Base-by-base conservation (phyloP, 2,329 filamentous ascomycete genomes). In the Colletotrichum sp. region DNA sequence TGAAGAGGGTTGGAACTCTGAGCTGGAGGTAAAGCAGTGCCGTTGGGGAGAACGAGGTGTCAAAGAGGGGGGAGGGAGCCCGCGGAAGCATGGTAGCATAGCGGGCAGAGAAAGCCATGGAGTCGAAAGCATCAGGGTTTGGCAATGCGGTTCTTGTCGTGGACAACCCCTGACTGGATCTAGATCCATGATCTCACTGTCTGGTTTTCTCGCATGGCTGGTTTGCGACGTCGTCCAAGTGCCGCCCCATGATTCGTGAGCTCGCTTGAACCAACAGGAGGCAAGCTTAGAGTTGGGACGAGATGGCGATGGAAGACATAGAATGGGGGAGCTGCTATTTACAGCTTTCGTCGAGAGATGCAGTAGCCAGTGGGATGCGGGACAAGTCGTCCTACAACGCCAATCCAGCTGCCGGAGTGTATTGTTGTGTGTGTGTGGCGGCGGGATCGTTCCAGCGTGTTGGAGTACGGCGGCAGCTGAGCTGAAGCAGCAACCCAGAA, bases 211-310 rank as follows among this genome's bases (percentile, higher is more conserved):
- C 60, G 67, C 70, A 67, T 60, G 38, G 58, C 65, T 65, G 57
- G 63, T 73, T 67, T 68, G 58, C 73, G 63, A 65, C 57, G 57
- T 73, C 57, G 70, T 73, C 48, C 64, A 73, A 68, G 63, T 75
- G 64, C 69, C 58, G 64, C 38, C 38, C 28, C 70, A 73, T 68
- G 73, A 68, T 68, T 67, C 64, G 64, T 73, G 70, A 73, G 38
- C n/a, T 30, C 26, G 26, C 34, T 30, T 28, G 36, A 67, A 63
- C 28, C 61, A 72, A 36, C 18, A 63, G 26, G 43, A 32, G 21
- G n/a, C 55, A 57, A 57, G 15, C 24, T 16, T 6, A n/a, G 32
- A 65, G 43, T 60, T 68, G 73, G 57, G 70, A 65, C 10, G 70
- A 43, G 38, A 73, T 34, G 73, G 60, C 32, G 21, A 38, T 30